A percentile compares a stretch with the other conserved stretches of the same genome.
Conservation (phyloP, 2,329 filamentous ascomycete genomes). For the Cercospora sp. region DNA sequence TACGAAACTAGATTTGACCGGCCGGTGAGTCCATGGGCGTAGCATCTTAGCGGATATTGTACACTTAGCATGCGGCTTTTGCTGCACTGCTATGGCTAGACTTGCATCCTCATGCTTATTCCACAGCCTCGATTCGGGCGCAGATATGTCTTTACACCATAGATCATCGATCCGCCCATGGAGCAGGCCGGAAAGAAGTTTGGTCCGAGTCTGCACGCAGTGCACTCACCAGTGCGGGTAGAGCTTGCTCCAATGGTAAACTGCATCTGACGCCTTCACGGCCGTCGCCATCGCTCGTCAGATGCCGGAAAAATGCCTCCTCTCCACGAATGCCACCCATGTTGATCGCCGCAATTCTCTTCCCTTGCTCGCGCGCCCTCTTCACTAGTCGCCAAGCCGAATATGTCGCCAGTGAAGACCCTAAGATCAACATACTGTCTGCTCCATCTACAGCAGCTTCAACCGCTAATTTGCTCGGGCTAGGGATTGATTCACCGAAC, state of each 20-base stretch:
- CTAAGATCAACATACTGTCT: constrained; percentile 73
- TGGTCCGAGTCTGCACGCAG: constrained; percentile 21
- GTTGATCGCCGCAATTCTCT: constrained; percentile 86
- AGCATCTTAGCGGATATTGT: neutral
- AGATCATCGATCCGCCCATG: constrained; percentile 20
- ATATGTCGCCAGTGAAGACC: constrained; percentile 90
- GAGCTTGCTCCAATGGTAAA: constrained; percentile 44
- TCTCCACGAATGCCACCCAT: constrained; percentile 78
- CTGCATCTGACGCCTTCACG: constrained; percentile 44
- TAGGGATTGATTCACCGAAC: constrained; percentile 87
- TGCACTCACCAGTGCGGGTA: constrained; percentile 39
- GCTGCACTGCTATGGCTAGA: neutral
- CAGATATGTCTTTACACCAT: neutral
- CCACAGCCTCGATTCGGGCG: neutral
- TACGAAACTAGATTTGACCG: neutral
- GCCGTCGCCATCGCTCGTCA: constrained; percentile 50
- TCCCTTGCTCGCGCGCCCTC: constrained; percentile 74
- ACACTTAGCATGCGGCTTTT: neutral
- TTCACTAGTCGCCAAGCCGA: constrained; percentile 90
- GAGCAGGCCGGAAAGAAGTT: constrained; percentile 21
- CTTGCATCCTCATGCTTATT: neutral
- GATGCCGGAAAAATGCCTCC: constrained; percentile 65
- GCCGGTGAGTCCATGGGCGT: neutral
- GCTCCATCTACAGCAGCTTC: constrained; percentile 79
- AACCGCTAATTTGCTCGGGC: constrained; percentile 69